Evolutionary conservation across 2,329 filamentous ascomycete genomes (phyloP), one percentile per base, ranked within the genome.

Genomic region (Malbranchea cinnamomea): DNA sequence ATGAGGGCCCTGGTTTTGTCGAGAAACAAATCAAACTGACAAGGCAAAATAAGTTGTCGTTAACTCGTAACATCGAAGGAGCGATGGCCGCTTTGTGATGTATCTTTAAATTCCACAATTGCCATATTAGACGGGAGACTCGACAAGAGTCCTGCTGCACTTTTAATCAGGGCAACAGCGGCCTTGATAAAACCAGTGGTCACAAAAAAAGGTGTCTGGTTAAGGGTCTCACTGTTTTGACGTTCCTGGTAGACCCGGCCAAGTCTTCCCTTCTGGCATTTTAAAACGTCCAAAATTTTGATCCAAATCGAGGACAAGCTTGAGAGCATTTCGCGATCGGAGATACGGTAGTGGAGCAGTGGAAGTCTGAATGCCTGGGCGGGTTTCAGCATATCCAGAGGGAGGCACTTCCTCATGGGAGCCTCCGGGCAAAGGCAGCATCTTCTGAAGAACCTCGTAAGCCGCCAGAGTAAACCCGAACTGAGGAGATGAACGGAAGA

Each of bases 381-480:
- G 62, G 2, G 72, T 74, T 42, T 79, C 75, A 11, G 70, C 55
- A 21, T 73, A 66, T 26, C 76, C 75, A 11, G 61, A 63, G 32
- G 68, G 60, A 4, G 67, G 60, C 33, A 67, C 57, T 24, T 71
- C 65, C 16, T 57, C 53, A 37, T 65, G 57, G 23, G 60, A 61
- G 31, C 50, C 41, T 16, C 81, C 82, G 2, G 84, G 83, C 63
- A 80, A 74, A 4, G 89, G 89, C 25, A 95, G 59, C 24, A 74
- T 31, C 37, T 65, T 79, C 60, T 94, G 84, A 29, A 98, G 64
- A 21, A 98, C 68, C 57, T 98, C 89, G 56, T 95, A 98, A 24
- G 81, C 80, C 3, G 89, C 89, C 14, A 98, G 73, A 0, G 89
- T 98, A 65, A 95, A 95, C 41, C 89, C 89, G 54, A 98, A 98